phyloP scores from a whole-genome alignment of 2,329 filamentous ascomycete genomes.

The Didymella pinodella region DNA sequence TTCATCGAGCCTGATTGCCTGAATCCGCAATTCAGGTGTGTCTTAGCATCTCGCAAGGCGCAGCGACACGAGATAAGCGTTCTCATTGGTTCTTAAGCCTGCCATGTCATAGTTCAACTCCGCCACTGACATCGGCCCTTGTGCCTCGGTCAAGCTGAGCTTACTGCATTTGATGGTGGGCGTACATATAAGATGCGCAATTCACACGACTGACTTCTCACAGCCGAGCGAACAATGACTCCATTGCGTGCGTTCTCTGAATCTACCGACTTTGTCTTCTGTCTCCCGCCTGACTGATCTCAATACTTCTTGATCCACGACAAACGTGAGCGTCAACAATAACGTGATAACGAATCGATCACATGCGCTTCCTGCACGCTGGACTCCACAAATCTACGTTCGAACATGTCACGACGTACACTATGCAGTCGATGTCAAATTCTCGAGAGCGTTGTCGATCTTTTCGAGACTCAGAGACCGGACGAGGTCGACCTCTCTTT shows the following conservation, averaged over 20 bases:
- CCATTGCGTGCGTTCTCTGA: neutral
- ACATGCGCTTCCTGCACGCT: too few species aligned
- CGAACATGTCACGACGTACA: too few species aligned
- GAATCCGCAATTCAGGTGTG: neutral
- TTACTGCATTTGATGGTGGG: neutral
- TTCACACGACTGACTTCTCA: neutral
- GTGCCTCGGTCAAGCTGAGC: slow-evolving; percentile 2
- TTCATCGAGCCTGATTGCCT: slow-evolving; percentile 1
- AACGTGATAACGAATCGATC: neutral
- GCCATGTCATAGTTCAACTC: neutral
- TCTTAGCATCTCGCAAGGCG: neutral
- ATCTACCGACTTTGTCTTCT: slow-evolving; percentile 1
- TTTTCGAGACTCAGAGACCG: too few species aligned
- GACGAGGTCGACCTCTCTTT: neutral
- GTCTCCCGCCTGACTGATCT: neutral
- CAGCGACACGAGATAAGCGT: neutral
- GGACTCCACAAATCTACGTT: too few species aligned
- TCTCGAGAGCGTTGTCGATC: too few species aligned
- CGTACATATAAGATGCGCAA: neutral
- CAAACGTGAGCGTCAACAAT: too few species aligned
- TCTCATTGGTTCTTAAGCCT: neutral
- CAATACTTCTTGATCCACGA: too few species aligned
- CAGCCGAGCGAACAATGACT: neutral
- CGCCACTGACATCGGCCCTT: slow-evolving; percentile 5
- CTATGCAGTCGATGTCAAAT: too few species aligned